Percentiles rank a stretch among this genome's conserved stretches.
phyloP scores from a whole-genome alignment of 2,329 filamentous ascomycete species.

The Aspergillus oerlinghausenensis region DNA sequence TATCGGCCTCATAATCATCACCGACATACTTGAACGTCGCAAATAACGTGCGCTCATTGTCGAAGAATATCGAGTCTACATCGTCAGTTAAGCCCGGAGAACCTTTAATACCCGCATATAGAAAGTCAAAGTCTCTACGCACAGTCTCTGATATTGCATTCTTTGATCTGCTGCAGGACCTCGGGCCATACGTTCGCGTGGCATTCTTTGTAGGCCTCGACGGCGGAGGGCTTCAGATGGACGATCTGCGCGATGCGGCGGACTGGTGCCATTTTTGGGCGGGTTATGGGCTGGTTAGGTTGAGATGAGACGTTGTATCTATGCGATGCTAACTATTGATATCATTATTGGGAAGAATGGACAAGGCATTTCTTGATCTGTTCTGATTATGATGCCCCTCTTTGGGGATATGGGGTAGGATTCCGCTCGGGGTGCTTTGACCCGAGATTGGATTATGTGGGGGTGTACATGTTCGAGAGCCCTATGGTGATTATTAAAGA shows the following conservation, averaged over 20 bases:
- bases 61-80: constrained; percentile 65
- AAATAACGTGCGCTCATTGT: constrained; percentile 66
- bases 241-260: constrained; percentile 65
- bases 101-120: neutral
- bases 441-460: neutral
- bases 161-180: constrained; percentile 69
- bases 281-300: neutral
- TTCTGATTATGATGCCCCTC: neutral
- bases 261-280: constrained; percentile 17
- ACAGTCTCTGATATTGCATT: constrained; percentile 72
- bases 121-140: constrained; percentile 20
- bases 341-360: neutral
- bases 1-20: constrained; percentile 66
- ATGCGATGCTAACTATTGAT: neutral
- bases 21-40: constrained; percentile 77
- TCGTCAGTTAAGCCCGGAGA: neutral
- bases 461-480: neutral
- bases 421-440: neutral
- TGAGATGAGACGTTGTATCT: neutral
- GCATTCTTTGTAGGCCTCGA: constrained; percentile 67
- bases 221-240: constrained; percentile 62
- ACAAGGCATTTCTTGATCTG: neutral
- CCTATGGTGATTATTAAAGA: neutral
- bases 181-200: constrained; percentile 74
- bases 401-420: neutral